These are phyloP conservation scores for Suillus bovinus DNA, from an alignment of 768 basidiomycete species.

Conservation along the genomic window DNA sequence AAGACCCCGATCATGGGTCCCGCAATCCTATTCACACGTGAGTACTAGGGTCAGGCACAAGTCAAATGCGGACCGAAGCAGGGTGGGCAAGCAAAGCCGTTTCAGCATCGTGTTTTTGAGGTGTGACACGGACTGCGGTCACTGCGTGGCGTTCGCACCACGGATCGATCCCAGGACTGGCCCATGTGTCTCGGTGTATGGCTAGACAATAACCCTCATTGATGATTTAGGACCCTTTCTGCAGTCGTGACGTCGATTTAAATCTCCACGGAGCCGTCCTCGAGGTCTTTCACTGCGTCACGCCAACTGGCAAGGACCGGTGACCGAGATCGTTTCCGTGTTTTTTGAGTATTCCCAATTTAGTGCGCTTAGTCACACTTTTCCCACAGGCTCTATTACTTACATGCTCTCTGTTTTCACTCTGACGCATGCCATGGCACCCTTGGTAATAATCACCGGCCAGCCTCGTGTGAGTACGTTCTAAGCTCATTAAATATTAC, in stretches of 20 bases:
- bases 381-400: constrained; percentile 13
- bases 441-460: constrained; percentile 9
- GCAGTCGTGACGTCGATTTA: constrained; percentile 10
- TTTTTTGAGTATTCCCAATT: constrained; percentile 15
- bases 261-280: constrained; percentile 13
- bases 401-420: constrained; percentile 16
- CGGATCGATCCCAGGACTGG: constrained; percentile 8
- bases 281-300: constrained; percentile 10
- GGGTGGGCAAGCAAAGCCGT: constrained; percentile 9
- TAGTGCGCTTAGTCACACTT: constrained; percentile 26
- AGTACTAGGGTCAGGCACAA: constrained; percentile 8
- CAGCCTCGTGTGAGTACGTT: constrained; percentile 28
- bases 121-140: constrained; percentile 17
- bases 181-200: neutral
- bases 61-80: constrained; percentile 11
- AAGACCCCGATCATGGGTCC: neutral
- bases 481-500: constrained; percentile 15
- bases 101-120: constrained; percentile 31
- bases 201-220: constrained; percentile 7
- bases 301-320: constrained; percentile 15
- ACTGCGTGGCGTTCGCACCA: neutral
- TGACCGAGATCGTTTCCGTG: constrained; percentile 20
- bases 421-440: constrained; percentile 19
- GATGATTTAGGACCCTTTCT: neutral
- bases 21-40: constrained; percentile 10